Percentiles rank a stretch among this genome's conserved stretches.
These are phyloP conservation scores for Plectranthus barbatus DNA, from an alignment of 257 asterid species.

Conservation along the genomic window DNA sequence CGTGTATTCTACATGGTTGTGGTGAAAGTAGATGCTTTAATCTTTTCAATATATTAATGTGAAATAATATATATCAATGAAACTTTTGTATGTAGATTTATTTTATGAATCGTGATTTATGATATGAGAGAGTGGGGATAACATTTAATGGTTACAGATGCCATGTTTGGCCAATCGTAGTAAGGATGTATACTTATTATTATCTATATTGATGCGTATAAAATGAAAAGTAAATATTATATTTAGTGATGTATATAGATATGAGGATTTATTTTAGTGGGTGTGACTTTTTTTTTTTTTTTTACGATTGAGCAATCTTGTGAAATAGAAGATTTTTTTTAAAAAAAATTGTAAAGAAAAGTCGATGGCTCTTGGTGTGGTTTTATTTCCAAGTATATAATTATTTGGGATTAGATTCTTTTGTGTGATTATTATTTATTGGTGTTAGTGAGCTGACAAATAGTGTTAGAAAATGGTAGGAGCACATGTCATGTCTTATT, in stretches of 20 bases:
- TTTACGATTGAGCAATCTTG: background rate
- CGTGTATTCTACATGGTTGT: slow-evolving; percentile 36
- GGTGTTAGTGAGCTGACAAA: slow-evolving; percentile 35
- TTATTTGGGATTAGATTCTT: slow-evolving; percentile 8
- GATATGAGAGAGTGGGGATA: background rate
- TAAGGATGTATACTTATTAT: no score
- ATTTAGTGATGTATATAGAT: no score
- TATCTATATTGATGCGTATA: no score
- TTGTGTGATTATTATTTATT: background rate
- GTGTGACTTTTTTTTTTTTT: no score
- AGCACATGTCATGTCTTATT: slow-evolving; percentile 45
- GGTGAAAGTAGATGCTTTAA: background rate
- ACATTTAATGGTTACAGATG: no score
- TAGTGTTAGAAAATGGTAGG: slow-evolving; percentile 20
- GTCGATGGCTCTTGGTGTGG: slow-evolving; percentile 5
- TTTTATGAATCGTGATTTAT: no score
- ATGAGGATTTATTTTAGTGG: slow-evolving; percentile 3
- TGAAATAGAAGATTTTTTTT: background rate
- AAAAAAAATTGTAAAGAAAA: background rate
- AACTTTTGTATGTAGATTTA: no score
- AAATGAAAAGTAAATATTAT: no score
- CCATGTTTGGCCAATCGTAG: no score
- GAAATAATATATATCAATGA: no score
- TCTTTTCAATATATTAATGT: no score
- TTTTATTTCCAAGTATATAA: background rate